Conservation (phyloP, 768 basidiomycete genomes). For the Leccinum imitatum region DNA sequence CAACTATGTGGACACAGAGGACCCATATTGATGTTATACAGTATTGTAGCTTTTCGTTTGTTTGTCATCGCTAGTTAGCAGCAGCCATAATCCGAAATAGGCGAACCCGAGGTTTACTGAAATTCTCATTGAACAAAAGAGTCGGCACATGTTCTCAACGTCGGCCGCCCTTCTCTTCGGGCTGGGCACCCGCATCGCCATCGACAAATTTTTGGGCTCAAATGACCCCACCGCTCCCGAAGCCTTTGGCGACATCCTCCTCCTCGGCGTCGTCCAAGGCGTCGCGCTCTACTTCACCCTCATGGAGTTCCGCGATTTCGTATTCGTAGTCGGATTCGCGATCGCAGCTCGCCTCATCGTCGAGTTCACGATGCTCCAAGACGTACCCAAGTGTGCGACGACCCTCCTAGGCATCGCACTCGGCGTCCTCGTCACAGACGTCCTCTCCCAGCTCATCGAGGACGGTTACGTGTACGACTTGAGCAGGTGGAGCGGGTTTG, state of each 20-base stretch:
- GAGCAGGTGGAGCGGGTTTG: neutral
- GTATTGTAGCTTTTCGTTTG: neutral
- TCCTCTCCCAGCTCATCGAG: slow-evolving; percentile 66
- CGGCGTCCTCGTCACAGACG: slow-evolving; percentile 69
- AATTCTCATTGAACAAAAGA: slow-evolving; percentile 11
- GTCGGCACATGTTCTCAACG: slow-evolving; percentile 45
- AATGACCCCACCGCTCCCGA: slow-evolving; percentile 31
- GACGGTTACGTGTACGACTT: slow-evolving; percentile 38
- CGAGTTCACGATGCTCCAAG: slow-evolving; percentile 58
- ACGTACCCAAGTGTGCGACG: slow-evolving; percentile 53
- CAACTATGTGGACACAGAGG: slow-evolving; percentile 73
- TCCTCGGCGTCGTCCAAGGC: slow-evolving; percentile 75
- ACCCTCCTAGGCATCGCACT: slow-evolving; percentile 67
- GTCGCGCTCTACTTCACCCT: slow-evolving; percentile 69
- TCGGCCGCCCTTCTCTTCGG: slow-evolving; percentile 72
- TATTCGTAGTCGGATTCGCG: slow-evolving; percentile 54
- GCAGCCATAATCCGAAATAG: slow-evolving; percentile 18
- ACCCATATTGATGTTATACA: slow-evolving; percentile 11
- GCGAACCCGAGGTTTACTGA: slow-evolving; percentile 12
- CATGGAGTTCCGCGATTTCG: slow-evolving; percentile 51
- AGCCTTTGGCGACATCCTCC: slow-evolving; percentile 57
- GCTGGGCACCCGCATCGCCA: slow-evolving; percentile 67
- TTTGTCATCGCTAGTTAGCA: neutral
- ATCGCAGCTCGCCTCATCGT: slow-evolving; percentile 61
- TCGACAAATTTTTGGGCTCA: slow-evolving; percentile 53